Evolutionary conservation across 148 eudicot genomes (phyloP).

Genomic region (Fallopia convolvulus): DNA sequence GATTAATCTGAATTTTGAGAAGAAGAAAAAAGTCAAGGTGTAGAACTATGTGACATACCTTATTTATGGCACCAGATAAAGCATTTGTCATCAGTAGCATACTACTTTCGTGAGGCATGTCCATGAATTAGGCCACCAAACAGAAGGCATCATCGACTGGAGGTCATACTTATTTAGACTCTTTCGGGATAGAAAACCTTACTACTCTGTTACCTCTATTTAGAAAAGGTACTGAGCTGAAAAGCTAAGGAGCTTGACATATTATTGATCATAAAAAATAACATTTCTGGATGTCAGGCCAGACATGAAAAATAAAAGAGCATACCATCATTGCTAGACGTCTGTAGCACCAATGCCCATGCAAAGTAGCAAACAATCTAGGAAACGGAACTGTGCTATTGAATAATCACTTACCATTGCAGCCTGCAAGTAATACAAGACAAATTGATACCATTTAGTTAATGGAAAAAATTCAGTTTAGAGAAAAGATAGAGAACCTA

Average conservation of each 20-base stretch:
- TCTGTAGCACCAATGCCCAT: conserved; percentile 99
- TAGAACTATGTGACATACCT: conserved; percentile 31
- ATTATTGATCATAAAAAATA: background rate
- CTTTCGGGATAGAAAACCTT: conserved; percentile 73
- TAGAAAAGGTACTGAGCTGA: background rate
- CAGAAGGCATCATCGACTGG: conserved; percentile 69
- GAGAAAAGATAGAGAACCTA: background rate
- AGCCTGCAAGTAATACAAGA: conserved; percentile 43
- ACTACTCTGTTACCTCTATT: background rate
- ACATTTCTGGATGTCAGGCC: background rate
- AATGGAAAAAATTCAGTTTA: background rate
- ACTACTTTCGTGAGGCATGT: conserved; percentile 66
- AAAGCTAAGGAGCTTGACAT: background rate
- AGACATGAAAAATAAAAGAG: background rate
- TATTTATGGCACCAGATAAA: conserved; percentile 61
- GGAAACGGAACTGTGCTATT: conserved; percentile 84
- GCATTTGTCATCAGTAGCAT: conserved; percentile 74
- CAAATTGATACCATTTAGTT: background rate
- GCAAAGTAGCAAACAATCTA: conserved; percentile 84
- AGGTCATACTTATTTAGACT: conserved; percentile 82
- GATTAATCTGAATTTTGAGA: no score
- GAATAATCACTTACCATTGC: conserved; percentile 89
- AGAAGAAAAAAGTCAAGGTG: background rate
- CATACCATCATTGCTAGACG: conserved; percentile 89
- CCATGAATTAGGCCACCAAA: conserved; percentile 94